Base-by-base conservation (phyloP, 139 green algal species). In the Pleodorina starrii region DNA sequence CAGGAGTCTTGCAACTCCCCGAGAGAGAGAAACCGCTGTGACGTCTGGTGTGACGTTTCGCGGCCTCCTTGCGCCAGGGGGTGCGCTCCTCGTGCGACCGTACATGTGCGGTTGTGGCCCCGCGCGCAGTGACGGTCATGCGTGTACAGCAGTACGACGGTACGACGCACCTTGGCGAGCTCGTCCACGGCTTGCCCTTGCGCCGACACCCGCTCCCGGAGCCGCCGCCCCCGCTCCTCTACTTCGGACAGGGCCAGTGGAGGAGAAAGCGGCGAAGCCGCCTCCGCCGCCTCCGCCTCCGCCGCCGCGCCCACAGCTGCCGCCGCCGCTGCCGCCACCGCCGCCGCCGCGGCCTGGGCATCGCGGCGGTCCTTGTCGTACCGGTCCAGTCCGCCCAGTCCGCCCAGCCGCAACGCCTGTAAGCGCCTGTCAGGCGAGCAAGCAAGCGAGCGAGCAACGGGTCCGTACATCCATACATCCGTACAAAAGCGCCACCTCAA, bases 121-220 rank as follows among this genome's bases (percentile, higher is more conserved):
- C n/a, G n/a, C n/a, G n/a, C n/a, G n/a, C n/a, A n/a, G n/a, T n/a
- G n/a, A n/a, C n/a, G n/a, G n/a, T n/a, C n/a, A n/a, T n/a, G n/a
- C n/a, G n/a, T n/a, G n/a, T n/a, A n/a, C n/a, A n/a, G n/a, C n/a
- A n/a, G n/a, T n/a, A n/a, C n/a, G n/a, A n/a, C n/a, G n/a, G n/a
- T n/a, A n/a, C n/a, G n/a, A n/a, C 77, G 1, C 79, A 86, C 79
- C 79, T 59, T 75, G 23, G 29, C 43, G 27, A 77, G 60, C 4
- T 87, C 81, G 60, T 77, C 81, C 6, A 87, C 29, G 14, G 16
- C 29, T 9, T 4, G 42, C 9, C 16, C 16, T 27, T 77, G 42
- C 27, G 40, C 60, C 40, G 29, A 42, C 17, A 48, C n/a, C 6
- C 9, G 17, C 81, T 87, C 17, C 42, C 81, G 42, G 42, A 87